Base-by-base conservation (phyloP, 2,329 filamentous ascomycete genomes). In the Fusarium albidum region DNA sequence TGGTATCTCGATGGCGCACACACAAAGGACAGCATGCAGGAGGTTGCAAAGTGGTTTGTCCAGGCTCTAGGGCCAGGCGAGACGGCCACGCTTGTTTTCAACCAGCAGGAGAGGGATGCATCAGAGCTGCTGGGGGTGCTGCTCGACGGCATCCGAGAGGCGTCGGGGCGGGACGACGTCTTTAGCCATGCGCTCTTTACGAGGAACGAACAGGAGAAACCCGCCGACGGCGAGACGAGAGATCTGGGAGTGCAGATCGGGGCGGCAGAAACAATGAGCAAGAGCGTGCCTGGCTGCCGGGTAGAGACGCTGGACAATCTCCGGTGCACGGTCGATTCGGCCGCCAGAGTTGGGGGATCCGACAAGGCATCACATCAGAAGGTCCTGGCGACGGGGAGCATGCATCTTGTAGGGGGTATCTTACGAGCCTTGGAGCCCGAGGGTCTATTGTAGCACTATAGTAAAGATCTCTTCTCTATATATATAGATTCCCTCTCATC, bases 1-100 rank as follows among this genome's bases (percentile, higher is more conserved):
- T 96, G 93, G 92, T 86, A 89, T 61, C 84, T 96, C 13, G 93
- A 97, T 66, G 92, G 93, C 3, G 93, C 91, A 3, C 93, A 97
- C 69, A 97, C 93, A 0, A 79, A 87, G 17, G 92, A 96, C 64
- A 96, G 91, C 64, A 85, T 97, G 58, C 81, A 85, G 45, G 82
- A 91, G 34, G 89, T 90, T 10, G 91, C 86, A 4, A 79, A 79
- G 61, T 97, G 93, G 93, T 94, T 94, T 66, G 83, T 83, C 2
- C 74, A 74, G 8, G 75, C 79, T 40, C 67, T 81, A n/a, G 68
- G 50, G 8, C 33, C 58, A 1, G 52, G 57, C 0, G 68, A 69
- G 8, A 45, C 60, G 21, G 73, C 77, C 37, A 77, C 91, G 0
- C 76, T 98, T 38, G 82, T 98, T 40, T 98, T 98, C 79, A 97